Evolutionary conservation across 2,329 filamentous ascomycete species (phyloP).

Genomic region (Neofusicoccum laricinum): DNA sequence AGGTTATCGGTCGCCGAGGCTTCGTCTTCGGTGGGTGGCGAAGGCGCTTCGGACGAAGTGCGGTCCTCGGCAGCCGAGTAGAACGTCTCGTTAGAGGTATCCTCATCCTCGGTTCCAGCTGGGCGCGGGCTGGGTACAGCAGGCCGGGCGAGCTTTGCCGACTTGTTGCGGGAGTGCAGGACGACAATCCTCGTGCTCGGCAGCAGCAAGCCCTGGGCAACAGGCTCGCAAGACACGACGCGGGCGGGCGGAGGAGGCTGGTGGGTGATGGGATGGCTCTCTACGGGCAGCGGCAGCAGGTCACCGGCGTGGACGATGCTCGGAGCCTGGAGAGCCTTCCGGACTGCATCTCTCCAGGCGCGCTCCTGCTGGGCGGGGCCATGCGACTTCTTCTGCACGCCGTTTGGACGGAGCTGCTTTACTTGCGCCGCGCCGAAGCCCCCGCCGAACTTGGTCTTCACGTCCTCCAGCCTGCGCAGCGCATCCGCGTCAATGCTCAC

Average conservation of each 20-base stretch:
- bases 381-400: slow-evolving; percentile 21
- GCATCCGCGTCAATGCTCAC: slow-evolving; percentile 81
- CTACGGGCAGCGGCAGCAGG: slow-evolving; percentile 72
- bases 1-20: slow-evolving; percentile 41
- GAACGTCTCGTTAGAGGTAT: slow-evolving; percentile 86
- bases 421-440: slow-evolving; percentile 42
- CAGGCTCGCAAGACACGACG: slow-evolving; percentile 90
- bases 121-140: slow-evolving; percentile 45
- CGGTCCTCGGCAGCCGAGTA: slow-evolving; percentile 84
- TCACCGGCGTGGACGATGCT: slow-evolving; percentile 82
- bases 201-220: slow-evolving; percentile 79
- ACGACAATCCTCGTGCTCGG: slow-evolving; percentile 81
- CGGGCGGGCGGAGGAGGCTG: slow-evolving; percentile 79
- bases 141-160: slow-evolving; percentile 39
- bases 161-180: slow-evolving; percentile 59
- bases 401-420: slow-evolving; percentile 27
- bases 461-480: slow-evolving; percentile 74
- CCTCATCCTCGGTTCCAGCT: slow-evolving; percentile 65
- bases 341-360: slow-evolving; percentile 50
- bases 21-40: slow-evolving; percentile 38
- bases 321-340: slow-evolving; percentile 69
- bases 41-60: slow-evolving; percentile 34
- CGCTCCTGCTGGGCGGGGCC: slow-evolving; percentile 28
- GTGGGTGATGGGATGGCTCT: slow-evolving; percentile 81
- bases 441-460: slow-evolving; percentile 77